phyloP scores from a whole-genome alignment of 106 monocot species.

The Dendrobium catenatum region DNA sequence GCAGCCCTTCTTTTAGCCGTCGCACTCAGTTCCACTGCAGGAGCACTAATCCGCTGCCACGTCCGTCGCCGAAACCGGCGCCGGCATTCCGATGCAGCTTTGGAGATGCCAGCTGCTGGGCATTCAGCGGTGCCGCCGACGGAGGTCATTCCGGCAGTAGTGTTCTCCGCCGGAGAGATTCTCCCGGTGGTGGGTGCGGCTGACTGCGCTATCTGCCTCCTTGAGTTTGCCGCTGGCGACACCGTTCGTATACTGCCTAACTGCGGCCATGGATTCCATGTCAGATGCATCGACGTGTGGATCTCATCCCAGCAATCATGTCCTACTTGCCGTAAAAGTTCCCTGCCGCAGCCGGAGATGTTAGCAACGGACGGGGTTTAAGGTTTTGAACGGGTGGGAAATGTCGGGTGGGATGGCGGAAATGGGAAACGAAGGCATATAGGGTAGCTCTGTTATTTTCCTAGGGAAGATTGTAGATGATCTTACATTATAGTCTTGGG shows the following conservation, averaged over 20 bases:
- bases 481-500: too few species aligned
- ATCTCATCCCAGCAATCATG: slow-evolving; percentile 24
- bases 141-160: background rate
- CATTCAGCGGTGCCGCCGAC: background rate
- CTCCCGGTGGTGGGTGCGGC: background rate
- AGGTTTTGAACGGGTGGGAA: too few species aligned
- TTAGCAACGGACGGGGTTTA: background rate
- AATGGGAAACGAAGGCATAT: too few species aligned
- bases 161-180: slow-evolving; percentile 3
- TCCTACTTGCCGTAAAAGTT: slow-evolving; percentile 28
- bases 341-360: background rate
- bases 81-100: background rate
- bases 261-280: slow-evolving; percentile 47
- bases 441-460: too few species aligned
- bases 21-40: background rate
- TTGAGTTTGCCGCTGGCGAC: slow-evolving; percentile 41
- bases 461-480: too few species aligned
- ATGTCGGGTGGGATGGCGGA: too few species aligned
- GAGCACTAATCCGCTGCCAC: background rate
- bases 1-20: background rate
- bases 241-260: slow-evolving; percentile 28
- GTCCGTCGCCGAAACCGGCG: background rate
- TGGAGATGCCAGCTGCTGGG: background rate
- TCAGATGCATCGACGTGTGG: slow-evolving; percentile 38
- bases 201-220: slow-evolving; percentile 47